Conservation (phyloP, 2,329 filamentous ascomycete genomes). For the Lachnum nothofagi region DNA sequence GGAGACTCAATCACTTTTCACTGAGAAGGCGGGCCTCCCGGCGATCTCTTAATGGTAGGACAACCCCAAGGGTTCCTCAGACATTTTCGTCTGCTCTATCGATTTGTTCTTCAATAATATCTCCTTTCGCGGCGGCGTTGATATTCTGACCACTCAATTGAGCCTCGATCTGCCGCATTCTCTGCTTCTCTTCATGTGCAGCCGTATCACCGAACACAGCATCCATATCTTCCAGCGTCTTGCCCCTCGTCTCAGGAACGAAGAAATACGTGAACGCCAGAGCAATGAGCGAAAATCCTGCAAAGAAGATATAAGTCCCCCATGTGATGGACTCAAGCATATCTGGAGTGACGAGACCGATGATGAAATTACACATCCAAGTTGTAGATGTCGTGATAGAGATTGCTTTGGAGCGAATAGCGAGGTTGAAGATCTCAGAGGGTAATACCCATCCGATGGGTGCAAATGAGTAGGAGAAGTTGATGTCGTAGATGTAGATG, state of each 20-base stretch:
- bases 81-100: background rate
- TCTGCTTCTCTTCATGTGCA: conserved; percentile 34
- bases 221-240: conserved; percentile 54
- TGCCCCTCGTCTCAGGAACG: conserved; percentile 54
- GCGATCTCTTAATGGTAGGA: too few relatives aligned
- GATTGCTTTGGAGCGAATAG: conserved; percentile 56
- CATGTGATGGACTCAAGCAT: conserved; percentile 49
- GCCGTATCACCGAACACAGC: conserved; percentile 39
- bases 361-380: conserved; percentile 54
- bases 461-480: conserved; percentile 38
- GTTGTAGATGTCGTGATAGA: conserved; percentile 52
- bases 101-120: background rate
- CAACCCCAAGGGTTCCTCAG: too few relatives aligned
- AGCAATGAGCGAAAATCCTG: conserved; percentile 45
- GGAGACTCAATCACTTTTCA: too few relatives aligned
- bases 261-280: conserved; percentile 48
- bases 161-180: conserved; percentile 20
- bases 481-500: conserved; percentile 50
- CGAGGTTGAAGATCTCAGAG: conserved; percentile 54
- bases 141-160: conserved; percentile 14
- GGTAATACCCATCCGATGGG: conserved; percentile 53
- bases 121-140: background rate
- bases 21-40: too few relatives aligned
- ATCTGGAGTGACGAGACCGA: conserved; percentile 50
- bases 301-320: conserved; percentile 58